A percentile compares a stretch with the other conserved stretches of the same genome.
Conservation (phyloP, 1,139 yeast species). For the Suhomyces guaymorum region DNA sequence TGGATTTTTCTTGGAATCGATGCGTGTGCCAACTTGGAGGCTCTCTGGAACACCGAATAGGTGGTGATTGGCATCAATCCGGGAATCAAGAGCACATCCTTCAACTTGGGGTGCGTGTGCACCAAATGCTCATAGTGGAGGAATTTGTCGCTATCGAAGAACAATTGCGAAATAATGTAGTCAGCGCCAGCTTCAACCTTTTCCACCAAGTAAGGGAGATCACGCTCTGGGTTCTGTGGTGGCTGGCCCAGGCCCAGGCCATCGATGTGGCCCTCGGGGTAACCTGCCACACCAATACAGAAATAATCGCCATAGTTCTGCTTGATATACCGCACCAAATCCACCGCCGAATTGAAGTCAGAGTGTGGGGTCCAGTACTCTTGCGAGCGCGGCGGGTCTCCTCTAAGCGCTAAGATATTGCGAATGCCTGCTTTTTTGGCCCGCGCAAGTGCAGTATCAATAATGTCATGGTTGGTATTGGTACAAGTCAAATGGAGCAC, state of each 20-base stretch:
- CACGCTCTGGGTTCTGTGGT: constrained; percentile 59
- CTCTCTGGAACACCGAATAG: constrained; percentile 79
- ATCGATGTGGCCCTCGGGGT: constrained; percentile 95
- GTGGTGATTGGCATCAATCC: constrained; percentile 98
- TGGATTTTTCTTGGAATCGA: constrained; percentile 59
- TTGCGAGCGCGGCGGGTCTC: constrained; percentile 91
- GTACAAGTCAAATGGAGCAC: constrained; percentile 96
- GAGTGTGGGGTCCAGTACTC: constrained; percentile 62
- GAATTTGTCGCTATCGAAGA: constrained; percentile 45
- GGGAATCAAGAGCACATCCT: constrained; percentile 67
- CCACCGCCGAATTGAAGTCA: constrained; percentile 74
- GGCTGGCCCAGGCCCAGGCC: constrained; percentile 57
- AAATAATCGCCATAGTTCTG: constrained; percentile 69
- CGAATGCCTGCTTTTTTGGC: constrained; percentile 80
- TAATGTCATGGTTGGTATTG: constrained; percentile 73
- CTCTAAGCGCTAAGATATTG: constrained; percentile 88
- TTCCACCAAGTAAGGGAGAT: constrained; percentile 66
- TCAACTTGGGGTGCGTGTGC: constrained; percentile 35
- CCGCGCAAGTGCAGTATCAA: constrained; percentile 72
- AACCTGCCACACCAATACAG: constrained; percentile 90
- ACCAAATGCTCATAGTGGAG: constrained; percentile 40
- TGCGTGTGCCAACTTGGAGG: constrained; percentile 89
- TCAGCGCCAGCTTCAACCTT: constrained; percentile 52
- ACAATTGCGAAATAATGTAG: constrained; percentile 47
- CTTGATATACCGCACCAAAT: constrained; percentile 77